Percentiles rank a stretch among this genome's conserved stretches.
Evolutionary conservation across 306 rosid genomes (phyloP).

Genomic region (Cicer pinnatifidum): DNA sequence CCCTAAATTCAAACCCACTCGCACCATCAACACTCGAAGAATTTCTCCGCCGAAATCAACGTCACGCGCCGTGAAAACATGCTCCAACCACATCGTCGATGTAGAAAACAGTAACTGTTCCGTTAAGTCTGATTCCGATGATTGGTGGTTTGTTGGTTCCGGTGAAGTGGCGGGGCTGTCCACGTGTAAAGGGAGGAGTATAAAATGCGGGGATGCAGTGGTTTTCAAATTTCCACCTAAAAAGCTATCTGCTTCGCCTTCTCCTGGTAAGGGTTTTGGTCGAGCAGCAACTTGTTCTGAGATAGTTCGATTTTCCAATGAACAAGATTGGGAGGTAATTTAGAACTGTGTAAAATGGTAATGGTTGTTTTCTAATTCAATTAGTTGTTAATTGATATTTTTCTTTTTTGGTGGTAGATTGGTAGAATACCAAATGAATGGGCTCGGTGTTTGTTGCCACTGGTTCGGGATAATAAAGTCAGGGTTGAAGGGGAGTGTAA

Average conservation of each 20-base stretch:
- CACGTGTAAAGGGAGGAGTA: conserved; percentile 78
- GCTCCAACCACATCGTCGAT: conserved; percentile 9
- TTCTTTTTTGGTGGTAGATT: conserved; percentile 55
- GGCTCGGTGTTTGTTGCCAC: conserved; percentile 90
- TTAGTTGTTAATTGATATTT: conserved; percentile 38
- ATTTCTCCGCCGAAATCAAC: conserved; percentile 44
- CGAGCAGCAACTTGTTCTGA: conserved; percentile 66
- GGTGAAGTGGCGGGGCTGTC: conserved; percentile 75
- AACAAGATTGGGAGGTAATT: conserved; percentile 78
- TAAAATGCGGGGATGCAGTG: conserved; percentile 74
- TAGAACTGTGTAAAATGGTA: not conserved
- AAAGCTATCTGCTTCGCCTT: conserved; percentile 46
- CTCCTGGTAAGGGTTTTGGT: conserved; percentile 70
- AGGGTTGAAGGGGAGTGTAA: conserved; percentile 75
- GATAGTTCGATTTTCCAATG: conserved; percentile 81
- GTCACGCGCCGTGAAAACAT: conserved; percentile 33
- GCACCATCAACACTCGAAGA: conserved; percentile 26
- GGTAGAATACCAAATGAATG: conserved; percentile 97
- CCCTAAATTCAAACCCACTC: conserved; percentile 44
- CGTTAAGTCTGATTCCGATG: conserved; percentile 34
- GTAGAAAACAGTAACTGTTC: conserved; percentile 18
- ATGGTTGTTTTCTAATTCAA: not conserved
- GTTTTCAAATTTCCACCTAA: conserved; percentile 65
- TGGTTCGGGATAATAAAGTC: conserved; percentile 76
- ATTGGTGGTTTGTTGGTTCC: conserved; percentile 84